These are phyloP conservation scores for Botrytis byssoidea DNA, from an alignment of 2,329 filamentous ascomycete species.

Conservation along the genomic window DNA sequence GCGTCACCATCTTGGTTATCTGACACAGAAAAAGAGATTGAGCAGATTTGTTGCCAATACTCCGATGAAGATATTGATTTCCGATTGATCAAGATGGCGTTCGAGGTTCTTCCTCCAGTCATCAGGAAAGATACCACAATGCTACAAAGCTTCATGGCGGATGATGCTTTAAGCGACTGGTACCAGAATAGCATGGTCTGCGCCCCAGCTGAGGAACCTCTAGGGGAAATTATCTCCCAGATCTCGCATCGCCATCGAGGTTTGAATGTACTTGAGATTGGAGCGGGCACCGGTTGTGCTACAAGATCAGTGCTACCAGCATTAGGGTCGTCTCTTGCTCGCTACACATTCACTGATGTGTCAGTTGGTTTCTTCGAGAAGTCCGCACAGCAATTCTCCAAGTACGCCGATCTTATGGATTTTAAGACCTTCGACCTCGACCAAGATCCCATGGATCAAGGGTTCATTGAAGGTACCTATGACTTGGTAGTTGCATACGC, in stretches of 20 bases:
- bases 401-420: background rate
- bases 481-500: background rate
- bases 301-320: background rate
- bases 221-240: background rate
- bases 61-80: background rate
- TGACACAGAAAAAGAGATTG: background rate
- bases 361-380: background rate
- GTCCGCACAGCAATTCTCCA: background rate
- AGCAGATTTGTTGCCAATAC: background rate
- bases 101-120: background rate
- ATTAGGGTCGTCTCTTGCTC: background rate
- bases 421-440: background rate
- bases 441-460: background rate
- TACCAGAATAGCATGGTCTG: background rate
- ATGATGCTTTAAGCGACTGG: background rate
- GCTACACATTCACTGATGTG: background rate
- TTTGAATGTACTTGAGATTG: background rate
- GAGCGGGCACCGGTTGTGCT: background rate
- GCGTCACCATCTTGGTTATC: background rate
- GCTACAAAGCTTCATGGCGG: background rate
- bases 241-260: background rate
- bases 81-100: background rate
- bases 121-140: background rate
- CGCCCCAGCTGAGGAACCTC: background rate
- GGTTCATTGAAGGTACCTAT: background rate